Conservation (phyloP, 805 yeast species). For the Candida ulmi region DNA sequence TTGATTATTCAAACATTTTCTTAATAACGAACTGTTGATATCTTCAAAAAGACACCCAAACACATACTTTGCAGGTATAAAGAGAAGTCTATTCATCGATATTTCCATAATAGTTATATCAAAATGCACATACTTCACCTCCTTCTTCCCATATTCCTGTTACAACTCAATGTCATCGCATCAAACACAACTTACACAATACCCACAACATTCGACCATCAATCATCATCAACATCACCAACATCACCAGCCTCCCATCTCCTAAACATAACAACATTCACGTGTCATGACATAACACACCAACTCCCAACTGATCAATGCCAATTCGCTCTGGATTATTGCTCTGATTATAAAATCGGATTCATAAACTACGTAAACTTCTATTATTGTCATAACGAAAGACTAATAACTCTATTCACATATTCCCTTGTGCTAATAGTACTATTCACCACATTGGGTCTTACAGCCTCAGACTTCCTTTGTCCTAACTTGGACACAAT, state of each 20-base stretch:
- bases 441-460: constrained; percentile 64
- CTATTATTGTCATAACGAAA: constrained; percentile 15
- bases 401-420: constrained; percentile 2
- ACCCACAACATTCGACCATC: neutral
- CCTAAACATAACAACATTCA: neutral
- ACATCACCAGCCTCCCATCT: neutral
- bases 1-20: too few species aligned
- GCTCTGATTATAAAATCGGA: constrained; percentile 22
- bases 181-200: neutral
- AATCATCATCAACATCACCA: neutral
- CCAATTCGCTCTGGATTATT: constrained; percentile 12
- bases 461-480: constrained; percentile 77
- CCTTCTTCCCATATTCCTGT: too few species aligned
- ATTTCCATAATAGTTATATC: too few species aligned
- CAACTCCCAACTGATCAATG: constrained; percentile 15
- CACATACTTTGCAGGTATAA: too few species aligned
- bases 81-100: too few species aligned
- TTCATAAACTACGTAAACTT: constrained; percentile 17
- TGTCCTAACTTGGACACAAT: constrained; percentile 76
- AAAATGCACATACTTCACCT: too few species aligned
- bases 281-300: constrained; percentile 16
- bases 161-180: too few species aligned
- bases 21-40: too few species aligned
- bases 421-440: constrained; percentile 21
- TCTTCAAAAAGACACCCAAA: too few species aligned